Evolutionary conservation across 2,329 filamentous ascomycete genomes (phyloP).

Genomic region (Aspergillus versicolor): DNA sequence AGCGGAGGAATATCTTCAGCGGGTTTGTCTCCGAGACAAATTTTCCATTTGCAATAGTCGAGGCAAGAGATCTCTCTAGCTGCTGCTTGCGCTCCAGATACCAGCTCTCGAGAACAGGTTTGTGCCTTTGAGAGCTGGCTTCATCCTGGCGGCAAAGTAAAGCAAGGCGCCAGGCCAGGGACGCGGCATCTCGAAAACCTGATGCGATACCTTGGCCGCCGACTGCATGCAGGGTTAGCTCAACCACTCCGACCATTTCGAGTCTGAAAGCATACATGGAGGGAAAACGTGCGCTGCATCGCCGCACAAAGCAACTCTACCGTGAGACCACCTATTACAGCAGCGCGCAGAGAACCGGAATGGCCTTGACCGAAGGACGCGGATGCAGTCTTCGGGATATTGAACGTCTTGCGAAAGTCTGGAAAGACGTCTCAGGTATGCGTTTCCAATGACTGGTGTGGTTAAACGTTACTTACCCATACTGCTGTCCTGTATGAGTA

Average conservation of each 20-base stretch:
- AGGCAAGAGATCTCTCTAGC: constrained; percentile 34
- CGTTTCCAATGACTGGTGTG: not conserved
- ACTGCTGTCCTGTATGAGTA: constrained; percentile 19
- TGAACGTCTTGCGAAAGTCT: constrained; percentile 29
- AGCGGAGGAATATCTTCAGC: constrained; percentile 32
- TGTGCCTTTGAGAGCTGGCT: constrained; percentile 17
- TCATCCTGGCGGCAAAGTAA: constrained; percentile 21
- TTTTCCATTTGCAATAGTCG: constrained; percentile 35
- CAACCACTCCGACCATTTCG: not conserved
- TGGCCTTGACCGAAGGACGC: constrained; percentile 47
- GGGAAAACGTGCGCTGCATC: constrained; percentile 56
- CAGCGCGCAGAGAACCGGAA: constrained; percentile 48
- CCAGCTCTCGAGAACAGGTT: constrained; percentile 30
- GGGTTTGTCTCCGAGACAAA: constrained; percentile 32
- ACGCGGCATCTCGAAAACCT: constrained; percentile 41
- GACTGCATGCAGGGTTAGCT: constrained; percentile 22
- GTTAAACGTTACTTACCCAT: constrained; percentile 11
- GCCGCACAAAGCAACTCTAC: constrained; percentile 47
- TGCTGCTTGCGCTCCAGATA: constrained; percentile 41
- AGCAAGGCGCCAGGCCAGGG: constrained; percentile 39
- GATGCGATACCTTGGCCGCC: constrained; percentile 45
- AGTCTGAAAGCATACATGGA: constrained; percentile 35
- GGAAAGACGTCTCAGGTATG: not conserved
- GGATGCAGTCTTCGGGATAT: constrained; percentile 49
- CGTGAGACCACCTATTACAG: constrained; percentile 49